phyloP scores from a whole-genome alignment of 1,284 basidiomycete species.

The Ceratobasidium sp. region DNA sequence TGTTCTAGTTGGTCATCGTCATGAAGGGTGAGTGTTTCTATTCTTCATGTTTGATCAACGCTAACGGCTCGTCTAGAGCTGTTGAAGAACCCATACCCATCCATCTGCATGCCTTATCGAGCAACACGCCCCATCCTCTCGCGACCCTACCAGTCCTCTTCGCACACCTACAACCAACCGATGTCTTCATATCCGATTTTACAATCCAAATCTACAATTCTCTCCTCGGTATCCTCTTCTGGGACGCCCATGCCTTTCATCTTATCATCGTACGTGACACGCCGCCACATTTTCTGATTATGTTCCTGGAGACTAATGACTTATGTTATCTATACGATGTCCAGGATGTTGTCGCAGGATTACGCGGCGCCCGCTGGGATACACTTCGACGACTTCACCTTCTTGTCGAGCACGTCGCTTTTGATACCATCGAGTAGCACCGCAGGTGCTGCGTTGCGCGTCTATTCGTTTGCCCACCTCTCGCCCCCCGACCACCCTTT shows the following conservation, averaged over 20 bases:
- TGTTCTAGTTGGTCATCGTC: constrained; percentile 38
- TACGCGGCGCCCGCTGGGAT: constrained; percentile 39
- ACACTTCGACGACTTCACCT: constrained; percentile 41
- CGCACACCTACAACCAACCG: constrained; percentile 36
- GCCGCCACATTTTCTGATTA: no score
- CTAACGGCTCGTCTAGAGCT: background rate
- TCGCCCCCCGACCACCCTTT: constrained; percentile 51
- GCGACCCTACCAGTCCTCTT: constrained; percentile 44
- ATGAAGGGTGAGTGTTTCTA: constrained; percentile 27
- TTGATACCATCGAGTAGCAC: constrained; percentile 41
- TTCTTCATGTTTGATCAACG: background rate
- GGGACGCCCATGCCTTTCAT: constrained; percentile 43
- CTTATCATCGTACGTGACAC: constrained; percentile 22
- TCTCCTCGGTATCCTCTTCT: constrained; percentile 41
- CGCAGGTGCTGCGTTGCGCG: constrained; percentile 51
- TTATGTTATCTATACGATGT: no score
- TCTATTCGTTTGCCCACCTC: constrained; percentile 55
- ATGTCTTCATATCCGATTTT: constrained; percentile 41
- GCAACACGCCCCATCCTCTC: constrained; percentile 41
- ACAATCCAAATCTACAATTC: constrained; percentile 44
- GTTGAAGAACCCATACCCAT: constrained; percentile 36
- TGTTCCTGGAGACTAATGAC: background rate
- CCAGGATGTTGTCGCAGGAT: no score
- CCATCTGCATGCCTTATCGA: constrained; percentile 34
- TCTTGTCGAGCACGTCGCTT: constrained; percentile 32